These are phyloP conservation scores for Delitschia confertaspora DNA, from an alignment of 495 filamentous ascomycete species.

Conservation along the genomic window DNA sequence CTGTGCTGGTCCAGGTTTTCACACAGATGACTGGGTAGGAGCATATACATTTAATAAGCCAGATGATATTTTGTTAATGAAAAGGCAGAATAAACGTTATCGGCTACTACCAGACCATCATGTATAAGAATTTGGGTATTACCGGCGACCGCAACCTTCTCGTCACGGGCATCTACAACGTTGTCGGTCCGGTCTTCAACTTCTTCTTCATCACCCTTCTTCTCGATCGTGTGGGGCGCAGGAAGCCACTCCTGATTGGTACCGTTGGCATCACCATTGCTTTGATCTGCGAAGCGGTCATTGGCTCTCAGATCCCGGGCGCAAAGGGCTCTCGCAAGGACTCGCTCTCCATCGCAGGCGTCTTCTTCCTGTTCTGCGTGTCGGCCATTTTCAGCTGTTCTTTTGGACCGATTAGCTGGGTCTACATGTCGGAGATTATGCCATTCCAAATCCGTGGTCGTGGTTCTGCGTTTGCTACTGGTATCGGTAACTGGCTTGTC, in stretches of 20 bases:
- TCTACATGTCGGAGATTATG: slow-evolving; percentile 62
- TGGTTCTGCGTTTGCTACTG: slow-evolving; percentile 63
- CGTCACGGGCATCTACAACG: slow-evolving; percentile 53
- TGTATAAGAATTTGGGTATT: slow-evolving; percentile 52
- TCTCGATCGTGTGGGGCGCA: slow-evolving; percentile 57
- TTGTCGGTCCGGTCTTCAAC: slow-evolving; percentile 45
- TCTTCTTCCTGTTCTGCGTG: slow-evolving; percentile 61
- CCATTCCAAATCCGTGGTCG: slow-evolving; percentile 58
- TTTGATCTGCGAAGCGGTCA: slow-evolving; percentile 46
- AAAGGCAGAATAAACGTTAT: slow-evolving; percentile 44
- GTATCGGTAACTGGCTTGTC: slow-evolving; percentile 54
- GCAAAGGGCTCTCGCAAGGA: slow-evolving; percentile 40
- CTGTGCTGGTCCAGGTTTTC: slow-evolving; percentile 55
- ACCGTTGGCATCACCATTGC: slow-evolving; percentile 51
- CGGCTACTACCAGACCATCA: slow-evolving; percentile 50
- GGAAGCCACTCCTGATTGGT: slow-evolving; percentile 54
- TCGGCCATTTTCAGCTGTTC: slow-evolving; percentile 58
- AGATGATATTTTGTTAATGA: not conserved
- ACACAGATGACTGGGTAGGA: slow-evolving; percentile 67
- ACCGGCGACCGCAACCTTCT: slow-evolving; percentile 43
- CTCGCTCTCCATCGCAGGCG: slow-evolving; percentile 61
- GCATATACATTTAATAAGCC: no score
- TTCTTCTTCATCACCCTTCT: slow-evolving; percentile 41
- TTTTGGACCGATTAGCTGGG: slow-evolving; percentile 56
- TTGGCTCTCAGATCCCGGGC: slow-evolving; percentile 41